phyloP scores from a whole-genome alignment of 2,329 filamentous ascomycete species.

The Tympanopsis confertula region DNA sequence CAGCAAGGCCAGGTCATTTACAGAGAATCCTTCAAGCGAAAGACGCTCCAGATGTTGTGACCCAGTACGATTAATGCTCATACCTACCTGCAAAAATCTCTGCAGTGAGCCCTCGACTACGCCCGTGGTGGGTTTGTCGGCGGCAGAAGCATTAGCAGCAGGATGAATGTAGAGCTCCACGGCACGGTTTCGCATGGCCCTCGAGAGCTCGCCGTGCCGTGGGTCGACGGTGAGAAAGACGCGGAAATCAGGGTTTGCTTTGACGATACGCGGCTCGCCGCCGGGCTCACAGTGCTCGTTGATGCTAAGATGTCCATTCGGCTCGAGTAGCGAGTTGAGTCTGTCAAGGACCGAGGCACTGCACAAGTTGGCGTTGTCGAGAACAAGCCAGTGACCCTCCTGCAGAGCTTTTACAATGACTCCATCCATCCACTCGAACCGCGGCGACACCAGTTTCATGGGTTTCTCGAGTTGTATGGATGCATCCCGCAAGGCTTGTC shows the following conservation, averaged over 20 bases:
- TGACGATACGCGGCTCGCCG: slow-evolving; percentile 69
- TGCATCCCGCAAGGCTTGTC: slow-evolving; percentile 33
- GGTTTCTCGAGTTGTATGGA: slow-evolving; percentile 38
- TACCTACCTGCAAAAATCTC: too few species aligned
- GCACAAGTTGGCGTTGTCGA: slow-evolving; percentile 96
- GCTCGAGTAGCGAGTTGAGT: slow-evolving; percentile 87
- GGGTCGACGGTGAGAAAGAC: slow-evolving; percentile 92
- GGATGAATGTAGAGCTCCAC: slow-evolving; percentile 82
- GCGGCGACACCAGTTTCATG: slow-evolving; percentile 54
- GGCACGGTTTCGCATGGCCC: slow-evolving; percentile 92
- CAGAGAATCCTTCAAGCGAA: slow-evolving; percentile 16
- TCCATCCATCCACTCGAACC: slow-evolving; percentile 94
- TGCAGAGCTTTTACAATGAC: slow-evolving; percentile 79
- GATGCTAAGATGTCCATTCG: slow-evolving; percentile 74
- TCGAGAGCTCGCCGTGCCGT: slow-evolving; percentile 80
- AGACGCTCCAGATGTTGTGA: slow-evolving; percentile 7
- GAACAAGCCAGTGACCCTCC: slow-evolving; percentile 78
- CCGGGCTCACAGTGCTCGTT: slow-evolving; percentile 83
- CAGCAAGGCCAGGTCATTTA: slow-evolving; percentile 14
- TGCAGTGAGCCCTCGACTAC: too few species aligned
- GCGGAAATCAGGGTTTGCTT: slow-evolving; percentile 75
- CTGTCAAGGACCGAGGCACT: slow-evolving; percentile 88
- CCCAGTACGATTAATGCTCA: slow-evolving; percentile 1
- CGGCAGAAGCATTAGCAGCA: too few species aligned
- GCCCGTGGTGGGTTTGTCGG: too few species aligned